A percentile compares a stretch with the other conserved stretches of the same genome.
These are phyloP conservation scores for Saturnispora sanitii DNA, from an alignment of 805 yeast genomes.

Conservation along the genomic window DNA sequence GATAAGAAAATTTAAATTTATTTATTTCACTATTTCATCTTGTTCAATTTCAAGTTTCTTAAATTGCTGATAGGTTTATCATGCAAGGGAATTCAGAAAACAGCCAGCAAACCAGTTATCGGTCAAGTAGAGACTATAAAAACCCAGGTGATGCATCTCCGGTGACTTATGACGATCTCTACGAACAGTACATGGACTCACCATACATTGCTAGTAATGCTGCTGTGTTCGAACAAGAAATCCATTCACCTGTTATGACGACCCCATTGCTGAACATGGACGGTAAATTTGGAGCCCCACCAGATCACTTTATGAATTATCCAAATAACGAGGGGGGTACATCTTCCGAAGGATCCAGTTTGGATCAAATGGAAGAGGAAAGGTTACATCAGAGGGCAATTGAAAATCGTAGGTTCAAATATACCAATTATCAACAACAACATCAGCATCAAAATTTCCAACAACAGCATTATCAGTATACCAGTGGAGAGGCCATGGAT, in stretches of 20 bases:
- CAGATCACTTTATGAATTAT: constrained; percentile 1
- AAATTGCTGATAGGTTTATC: too few relatives aligned
- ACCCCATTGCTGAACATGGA: constrained; percentile 9
- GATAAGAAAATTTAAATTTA: too few relatives aligned
- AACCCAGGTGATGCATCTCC: constrained; percentile 6
- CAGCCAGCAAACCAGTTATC: too few relatives aligned
- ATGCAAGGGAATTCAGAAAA: too few relatives aligned
- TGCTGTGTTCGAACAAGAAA: constrained; percentile 7
- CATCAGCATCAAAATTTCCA: not conserved
- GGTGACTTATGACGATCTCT: constrained; percentile 14
- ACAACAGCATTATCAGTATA: not conserved
- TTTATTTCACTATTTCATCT: too few relatives aligned
- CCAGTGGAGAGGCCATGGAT: constrained; percentile 27
- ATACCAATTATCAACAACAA: not conserved
- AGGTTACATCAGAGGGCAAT: constrained; percentile 2
- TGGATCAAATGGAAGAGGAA: constrained; percentile 2
- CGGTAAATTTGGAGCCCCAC: constrained; percentile 9
- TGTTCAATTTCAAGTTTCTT: too few relatives aligned
- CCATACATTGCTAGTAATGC: constrained; percentile 7
- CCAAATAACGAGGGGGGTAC: not conserved
- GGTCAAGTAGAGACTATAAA: not conserved
- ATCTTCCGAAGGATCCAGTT: constrained; percentile 1
- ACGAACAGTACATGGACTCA: constrained; percentile 22
- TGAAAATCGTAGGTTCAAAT: not conserved
- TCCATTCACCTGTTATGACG: constrained; percentile 1